phyloP scores from a whole-genome alignment of 1,284 basidiomycete species.

The Agroathelia rolfsii region DNA sequence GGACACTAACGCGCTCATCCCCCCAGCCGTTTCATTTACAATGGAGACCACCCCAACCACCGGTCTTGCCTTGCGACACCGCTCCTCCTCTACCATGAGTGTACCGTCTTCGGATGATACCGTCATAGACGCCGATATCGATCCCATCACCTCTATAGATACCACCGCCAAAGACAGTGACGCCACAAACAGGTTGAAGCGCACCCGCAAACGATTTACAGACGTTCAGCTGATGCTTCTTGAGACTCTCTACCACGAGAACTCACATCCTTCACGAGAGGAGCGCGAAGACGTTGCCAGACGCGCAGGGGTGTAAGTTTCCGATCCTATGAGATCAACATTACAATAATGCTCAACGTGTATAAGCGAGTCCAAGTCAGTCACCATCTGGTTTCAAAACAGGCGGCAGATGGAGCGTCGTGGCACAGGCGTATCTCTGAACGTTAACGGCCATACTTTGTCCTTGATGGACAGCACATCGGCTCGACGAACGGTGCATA shows the following conservation, averaged over 20 bases:
- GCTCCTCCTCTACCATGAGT: too few relatives aligned
- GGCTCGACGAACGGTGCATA: too few relatives aligned
- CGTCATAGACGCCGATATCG: too few relatives aligned
- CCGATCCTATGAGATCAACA: conserved; percentile 6
- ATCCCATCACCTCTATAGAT: too few relatives aligned
- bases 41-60: too few relatives aligned
- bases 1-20: too few relatives aligned
- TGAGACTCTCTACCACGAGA: conserved; percentile 59
- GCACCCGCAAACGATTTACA: conserved; percentile 63
- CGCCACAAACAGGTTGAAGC: too few relatives aligned
- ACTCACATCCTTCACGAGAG: conserved; percentile 61
- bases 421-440: conserved; percentile 19
- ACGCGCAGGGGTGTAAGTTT: conserved; percentile 50
- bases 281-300: conserved; percentile 55
- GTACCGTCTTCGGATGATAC: too few relatives aligned
- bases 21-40: too few relatives aligned
- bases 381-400: conserved; percentile 78
- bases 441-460: conserved; percentile 11
- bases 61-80: too few relatives aligned
- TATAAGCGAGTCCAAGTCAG: conserved; percentile 61
- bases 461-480: too few relatives aligned
- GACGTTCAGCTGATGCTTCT: conserved; percentile 60
- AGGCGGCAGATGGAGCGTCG: conserved; percentile 69
- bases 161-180: too few relatives aligned
- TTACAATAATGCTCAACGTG: conserved; percentile 6